Base-by-base conservation (phyloP, 2,329 filamentous ascomycete genomes). In the Colletotrichum coccodes region DNA sequence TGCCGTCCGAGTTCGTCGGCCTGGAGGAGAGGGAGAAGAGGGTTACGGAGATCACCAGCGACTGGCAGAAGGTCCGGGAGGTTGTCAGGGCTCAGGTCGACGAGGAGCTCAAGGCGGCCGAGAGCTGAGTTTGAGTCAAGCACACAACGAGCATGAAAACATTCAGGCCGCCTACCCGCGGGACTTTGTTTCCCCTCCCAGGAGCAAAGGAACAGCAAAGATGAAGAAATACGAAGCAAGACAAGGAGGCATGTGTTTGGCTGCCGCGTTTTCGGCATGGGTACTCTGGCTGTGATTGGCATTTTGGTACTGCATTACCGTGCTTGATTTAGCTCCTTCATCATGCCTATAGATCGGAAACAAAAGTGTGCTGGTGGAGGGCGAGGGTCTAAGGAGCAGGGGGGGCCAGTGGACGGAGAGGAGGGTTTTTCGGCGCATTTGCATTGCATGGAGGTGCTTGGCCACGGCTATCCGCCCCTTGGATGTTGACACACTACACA, bases 1-100 rank as follows among this genome's bases (percentile, higher is more conserved):
- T 97, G 62, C 95, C 95, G 0, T 79, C 87, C 65, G 93, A 98
- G 81, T 96, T 98, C 76, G 82, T 92, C 38, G 95, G 93, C 0
- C 82, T 98, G 1, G 91, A 94, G 76, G 82, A 90, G 75, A 90
- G 91, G 82, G 91, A 95, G 79, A 92, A 88, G 80, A 87, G 93
- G 54, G 90, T 97, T 16, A 90, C 87, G 5, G 84, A 86, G 47
- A 90, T 94, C 23, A 88, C 87, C 47, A 92, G 89, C 71, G 89
- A 90, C 54, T 95, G 93, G 91, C 83, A 92, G 79, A 89, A 87
- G 26, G 92, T 97, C 21, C 85, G 94, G 71, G 89, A 91, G 75
- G 86, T 97, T 71, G 90, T 98, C 6, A 89, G 91, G 78, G 86
- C 87, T 70, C 90, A 95, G 79, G 92, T 97, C 9, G 90, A 88